phyloP scores from a whole-genome alignment of 225 moss, liverwort and hornwort genomes.

The Antitrichia curtipendula region DNA sequence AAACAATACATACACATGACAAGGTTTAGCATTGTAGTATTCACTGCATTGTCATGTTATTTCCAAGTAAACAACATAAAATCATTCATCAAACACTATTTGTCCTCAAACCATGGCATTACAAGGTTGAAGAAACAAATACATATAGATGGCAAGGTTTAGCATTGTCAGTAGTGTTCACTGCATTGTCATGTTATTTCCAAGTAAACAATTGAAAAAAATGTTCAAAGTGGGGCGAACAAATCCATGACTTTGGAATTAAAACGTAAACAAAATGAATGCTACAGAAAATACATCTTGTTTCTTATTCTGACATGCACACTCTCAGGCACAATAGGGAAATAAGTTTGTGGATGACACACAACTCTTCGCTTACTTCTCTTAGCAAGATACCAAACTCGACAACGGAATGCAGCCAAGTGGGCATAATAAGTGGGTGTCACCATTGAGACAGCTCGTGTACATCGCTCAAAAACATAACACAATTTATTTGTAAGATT shows the following conservation, averaged over 20 bases:
- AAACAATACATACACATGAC: too few species aligned
- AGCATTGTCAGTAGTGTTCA: neutral
- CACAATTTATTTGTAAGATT: constrained; percentile 34
- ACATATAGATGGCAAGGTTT: neutral
- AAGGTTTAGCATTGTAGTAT: too few species aligned
- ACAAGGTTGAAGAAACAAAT: neutral
- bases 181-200: neutral
- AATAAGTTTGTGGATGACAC: neutral
- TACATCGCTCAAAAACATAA: constrained; percentile 21
- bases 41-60: too few species aligned
- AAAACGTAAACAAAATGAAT: neutral
- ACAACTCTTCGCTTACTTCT: neutral
- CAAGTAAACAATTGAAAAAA: neutral
- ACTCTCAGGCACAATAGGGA: neutral
- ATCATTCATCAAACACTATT: too few species aligned
- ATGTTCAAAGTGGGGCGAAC: neutral
- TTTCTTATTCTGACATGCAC: neutral
- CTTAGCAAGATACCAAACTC: constrained; percentile 9
- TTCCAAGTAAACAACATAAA: too few species aligned
- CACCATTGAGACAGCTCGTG: constrained; percentile 6
- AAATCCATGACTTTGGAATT: neutral
- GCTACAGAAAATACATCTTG: constrained; percentile 23
- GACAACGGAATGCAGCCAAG: constrained; percentile 19
- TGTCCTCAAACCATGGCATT: too few species aligned
- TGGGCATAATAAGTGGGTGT: constrained; percentile 36